A percentile compares a stretch with the other conserved stretches of the same genome.
Evolutionary conservation across 257 asterid genomes (phyloP).

Genomic region (Ligustrum vulgare): DNA sequence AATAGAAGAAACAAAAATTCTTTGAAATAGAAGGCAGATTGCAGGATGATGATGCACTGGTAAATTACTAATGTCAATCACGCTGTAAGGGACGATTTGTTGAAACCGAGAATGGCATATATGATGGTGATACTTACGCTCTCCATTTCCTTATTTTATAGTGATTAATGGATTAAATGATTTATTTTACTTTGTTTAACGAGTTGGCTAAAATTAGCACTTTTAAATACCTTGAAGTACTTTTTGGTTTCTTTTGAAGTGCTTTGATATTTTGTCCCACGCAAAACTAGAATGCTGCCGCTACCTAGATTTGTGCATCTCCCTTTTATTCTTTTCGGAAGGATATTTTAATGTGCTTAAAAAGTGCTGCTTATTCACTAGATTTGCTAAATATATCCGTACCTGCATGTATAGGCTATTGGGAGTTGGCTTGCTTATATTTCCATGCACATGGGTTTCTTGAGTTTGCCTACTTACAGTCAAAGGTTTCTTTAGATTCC

Average conservation of each 20-base stretch:
- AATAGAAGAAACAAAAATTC: too few relatives aligned
- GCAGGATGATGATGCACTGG: too few relatives aligned
- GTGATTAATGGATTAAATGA: not conserved
- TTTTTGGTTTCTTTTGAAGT: not conserved
- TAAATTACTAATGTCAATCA: conserved; percentile 57
- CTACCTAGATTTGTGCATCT: not conserved
- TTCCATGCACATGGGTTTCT: not conserved
- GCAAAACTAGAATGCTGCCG: not conserved
- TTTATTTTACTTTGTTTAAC: conserved; percentile 1
- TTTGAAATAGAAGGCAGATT: too few relatives aligned
- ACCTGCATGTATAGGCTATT: not conserved
- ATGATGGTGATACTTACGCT: conserved; percentile 44
- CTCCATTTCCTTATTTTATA: conserved; percentile 1
- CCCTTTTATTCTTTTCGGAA: not conserved
- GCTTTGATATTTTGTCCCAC: not conserved
- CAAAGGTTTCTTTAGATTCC: not conserved
- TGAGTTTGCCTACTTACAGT: not conserved
- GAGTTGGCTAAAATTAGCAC: not conserved
- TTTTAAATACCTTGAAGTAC: not conserved
- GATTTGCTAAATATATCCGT: not conserved
- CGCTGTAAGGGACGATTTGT: conserved; percentile 61
- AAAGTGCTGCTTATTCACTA: not conserved
- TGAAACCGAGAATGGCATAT: conserved; percentile 76
- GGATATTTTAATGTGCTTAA: not conserved
- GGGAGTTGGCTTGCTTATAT: not conserved